phyloP scores from a whole-genome alignment of 495 filamentous ascomycete species.

The Corynascus novoguineensis region DNA sequence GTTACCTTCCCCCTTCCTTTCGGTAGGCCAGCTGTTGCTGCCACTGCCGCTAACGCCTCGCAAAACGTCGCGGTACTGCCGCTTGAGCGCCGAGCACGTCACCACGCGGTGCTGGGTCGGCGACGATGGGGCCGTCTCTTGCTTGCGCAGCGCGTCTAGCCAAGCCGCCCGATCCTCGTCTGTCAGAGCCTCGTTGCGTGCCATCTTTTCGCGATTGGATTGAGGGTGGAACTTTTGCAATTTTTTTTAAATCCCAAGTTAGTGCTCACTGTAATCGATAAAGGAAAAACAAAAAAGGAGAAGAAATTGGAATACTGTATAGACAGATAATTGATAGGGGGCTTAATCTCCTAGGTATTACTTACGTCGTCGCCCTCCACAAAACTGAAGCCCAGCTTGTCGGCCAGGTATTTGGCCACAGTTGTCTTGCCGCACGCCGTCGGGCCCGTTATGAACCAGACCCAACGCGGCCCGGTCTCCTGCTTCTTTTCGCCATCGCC shows the following conservation, averaged over 20 bases:
- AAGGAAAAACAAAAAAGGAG: too few species aligned
- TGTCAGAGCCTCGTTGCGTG: slow-evolving; percentile 17
- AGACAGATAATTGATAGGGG: too few species aligned
- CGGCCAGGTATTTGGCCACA: slow-evolving; percentile 27
- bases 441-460: slow-evolving; percentile 31
- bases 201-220: slow-evolving; percentile 28
- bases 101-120: slow-evolving; percentile 17
- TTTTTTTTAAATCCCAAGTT: neutral
- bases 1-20: neutral
- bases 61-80: slow-evolving; percentile 23
- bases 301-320: too few species aligned
- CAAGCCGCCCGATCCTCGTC: slow-evolving; percentile 27
- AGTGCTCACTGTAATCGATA: neutral
- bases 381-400: slow-evolving; percentile 30
- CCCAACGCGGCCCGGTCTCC: slow-evolving; percentile 18
- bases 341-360: too few species aligned
- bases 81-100: slow-evolving; percentile 26
- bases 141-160: slow-evolving; percentile 21
- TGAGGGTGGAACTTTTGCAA: slow-evolving; percentile 24
- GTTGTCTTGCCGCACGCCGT: slow-evolving; percentile 31
- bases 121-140: slow-evolving; percentile 13
- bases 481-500: neutral
- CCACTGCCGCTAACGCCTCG: too few species aligned
- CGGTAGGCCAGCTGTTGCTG: neutral
- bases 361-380: slow-evolving; percentile 48